Base-by-base conservation (phyloP, 441 rosid species). In the Populus hybrid region DNA sequence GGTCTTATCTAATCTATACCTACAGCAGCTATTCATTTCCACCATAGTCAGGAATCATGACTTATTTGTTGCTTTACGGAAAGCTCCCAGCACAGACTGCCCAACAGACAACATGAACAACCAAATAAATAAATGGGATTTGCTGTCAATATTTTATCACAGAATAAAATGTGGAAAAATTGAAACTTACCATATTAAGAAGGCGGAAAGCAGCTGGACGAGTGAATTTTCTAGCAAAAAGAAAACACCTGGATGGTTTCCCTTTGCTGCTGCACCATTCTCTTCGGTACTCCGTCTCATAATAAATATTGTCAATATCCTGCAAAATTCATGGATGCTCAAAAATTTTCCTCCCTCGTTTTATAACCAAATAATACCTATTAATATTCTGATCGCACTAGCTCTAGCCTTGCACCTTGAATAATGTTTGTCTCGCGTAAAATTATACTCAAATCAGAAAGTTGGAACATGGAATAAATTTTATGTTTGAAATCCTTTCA, bases 261-360 rank as follows among this genome's bases (percentile, higher is more conserved):
- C 96, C 97, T 82, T 94, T 86, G 90, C 90, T 90, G 76, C 84
- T 92, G 87, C 99, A 96, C 99, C 99, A 94, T 84, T 96, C 99
- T 90, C 93, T 84, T 68, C 97, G 72, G 84, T 90, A 82, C 80
- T 94, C 97, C 0, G 99, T 96, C 83, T 89, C 97, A 14, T 90
- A 96, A 84, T 90, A 84, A 67, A 96, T 93, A 76, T 94, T 93
- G 86, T 93, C 94, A 18, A 93, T 84, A 12, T 78, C 95, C 98
- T 93, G 86, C 80, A 74, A 26, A 75, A 74, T 69, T 71, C 63
- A 59, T 71, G 66, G 29, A 66, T 81, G 0, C 24, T 33, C 53
- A 35, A 6, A 16, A 69, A 21, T 16, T 6, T 63, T 45, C 35
- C 68, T 1, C 63, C 2, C 40, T 14, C 40, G 9, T 23, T 0